phyloP scores from a whole-genome alignment of 2,329 filamentous ascomycete species.

The Aspergillus novofumigatus region DNA sequence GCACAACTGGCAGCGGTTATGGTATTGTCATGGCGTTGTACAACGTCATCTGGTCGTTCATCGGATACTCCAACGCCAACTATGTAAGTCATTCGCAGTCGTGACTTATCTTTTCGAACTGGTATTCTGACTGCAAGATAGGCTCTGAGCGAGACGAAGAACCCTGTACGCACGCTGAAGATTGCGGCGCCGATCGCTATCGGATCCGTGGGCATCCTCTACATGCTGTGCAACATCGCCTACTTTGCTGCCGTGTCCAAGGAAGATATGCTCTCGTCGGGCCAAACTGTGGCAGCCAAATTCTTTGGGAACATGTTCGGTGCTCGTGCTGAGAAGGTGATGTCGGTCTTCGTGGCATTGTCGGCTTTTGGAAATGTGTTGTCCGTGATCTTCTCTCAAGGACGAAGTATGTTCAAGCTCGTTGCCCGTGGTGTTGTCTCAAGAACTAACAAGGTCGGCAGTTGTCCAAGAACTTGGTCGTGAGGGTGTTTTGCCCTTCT shows the following conservation, averaged over 20 bases:
- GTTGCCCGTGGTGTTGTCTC: not conserved
- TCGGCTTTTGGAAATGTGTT: slow-evolving; percentile 60
- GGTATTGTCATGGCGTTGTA: slow-evolving; percentile 58
- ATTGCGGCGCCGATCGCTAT: slow-evolving; percentile 55
- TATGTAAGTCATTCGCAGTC: slow-evolving; percentile 44
- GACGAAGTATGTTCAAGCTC: slow-evolving; percentile 29
- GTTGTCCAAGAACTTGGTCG: slow-evolving; percentile 59
- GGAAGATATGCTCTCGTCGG: slow-evolving; percentile 51
- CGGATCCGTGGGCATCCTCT: slow-evolving; percentile 51
- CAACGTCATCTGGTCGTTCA: slow-evolving; percentile 59
- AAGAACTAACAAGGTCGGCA: slow-evolving; percentile 11
- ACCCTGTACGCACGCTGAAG: slow-evolving; percentile 56
- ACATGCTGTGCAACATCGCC: slow-evolving; percentile 56
- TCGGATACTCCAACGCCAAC: slow-evolving; percentile 60
- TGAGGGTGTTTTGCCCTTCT: slow-evolving; percentile 64
- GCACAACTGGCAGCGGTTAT: slow-evolving; percentile 33
- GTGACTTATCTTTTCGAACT: not conserved
- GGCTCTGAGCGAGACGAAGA: slow-evolving; percentile 52
- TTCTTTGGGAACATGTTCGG: slow-evolving; percentile 62
- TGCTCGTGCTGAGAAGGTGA: slow-evolving; percentile 48
- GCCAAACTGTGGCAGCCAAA: slow-evolving; percentile 52
- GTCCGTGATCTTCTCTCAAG: slow-evolving; percentile 51
- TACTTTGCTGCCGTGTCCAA: slow-evolving; percentile 58
- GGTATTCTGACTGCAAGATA: slow-evolving; percentile 10
- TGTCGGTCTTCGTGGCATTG: slow-evolving; percentile 59